phyloP scores from a whole-genome alignment of 257 asterid species.

The Capsicum baccatum region DNA sequence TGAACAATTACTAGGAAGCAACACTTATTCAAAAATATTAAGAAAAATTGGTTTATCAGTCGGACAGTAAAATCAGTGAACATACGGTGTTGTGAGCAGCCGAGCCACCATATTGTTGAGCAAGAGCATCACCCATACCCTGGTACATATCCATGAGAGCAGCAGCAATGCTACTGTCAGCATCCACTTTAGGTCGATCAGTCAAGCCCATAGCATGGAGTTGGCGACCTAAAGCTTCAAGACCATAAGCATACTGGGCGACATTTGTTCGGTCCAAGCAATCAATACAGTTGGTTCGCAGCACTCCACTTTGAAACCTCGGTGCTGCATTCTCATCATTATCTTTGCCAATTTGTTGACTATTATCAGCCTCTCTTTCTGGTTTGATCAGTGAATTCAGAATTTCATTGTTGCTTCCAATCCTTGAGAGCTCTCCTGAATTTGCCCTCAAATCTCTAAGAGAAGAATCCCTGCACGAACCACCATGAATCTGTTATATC shows the following conservation, averaged over 20 bases:
- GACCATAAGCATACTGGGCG: constrained; percentile 97
- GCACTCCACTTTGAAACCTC: constrained; percentile 88
- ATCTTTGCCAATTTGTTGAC: constrained; percentile 50
- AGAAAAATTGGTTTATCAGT: background rate
- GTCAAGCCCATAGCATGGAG: constrained; percentile 89
- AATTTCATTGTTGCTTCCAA: constrained; percentile 51
- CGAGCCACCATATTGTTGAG: constrained; percentile 99
- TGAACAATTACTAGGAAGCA: background rate
- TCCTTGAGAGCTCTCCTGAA: constrained; percentile 74
- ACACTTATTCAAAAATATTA: constrained; percentile 17
- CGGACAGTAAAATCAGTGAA: background rate
- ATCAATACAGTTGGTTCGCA: constrained; percentile 98
- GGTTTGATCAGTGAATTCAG: constrained; percentile 56
- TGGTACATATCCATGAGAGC: constrained; percentile 99
- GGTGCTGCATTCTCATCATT: constrained; percentile 50
- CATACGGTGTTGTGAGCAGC: constrained; percentile 96
- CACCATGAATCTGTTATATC: constrained; percentile 27
- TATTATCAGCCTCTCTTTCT: constrained; percentile 61
- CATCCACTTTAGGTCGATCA: constrained; percentile 84
- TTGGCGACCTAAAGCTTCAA: constrained; percentile 96
- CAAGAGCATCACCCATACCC: constrained; percentile 99
- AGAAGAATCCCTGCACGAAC: constrained; percentile 71
- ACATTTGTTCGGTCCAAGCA: constrained; percentile 98
- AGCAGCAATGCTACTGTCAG: constrained; percentile 97
- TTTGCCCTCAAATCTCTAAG: constrained; percentile 72